Base-by-base conservation (phyloP, 2,329 filamentous ascomycete species). In the Paecilomyces niveus region DNA sequence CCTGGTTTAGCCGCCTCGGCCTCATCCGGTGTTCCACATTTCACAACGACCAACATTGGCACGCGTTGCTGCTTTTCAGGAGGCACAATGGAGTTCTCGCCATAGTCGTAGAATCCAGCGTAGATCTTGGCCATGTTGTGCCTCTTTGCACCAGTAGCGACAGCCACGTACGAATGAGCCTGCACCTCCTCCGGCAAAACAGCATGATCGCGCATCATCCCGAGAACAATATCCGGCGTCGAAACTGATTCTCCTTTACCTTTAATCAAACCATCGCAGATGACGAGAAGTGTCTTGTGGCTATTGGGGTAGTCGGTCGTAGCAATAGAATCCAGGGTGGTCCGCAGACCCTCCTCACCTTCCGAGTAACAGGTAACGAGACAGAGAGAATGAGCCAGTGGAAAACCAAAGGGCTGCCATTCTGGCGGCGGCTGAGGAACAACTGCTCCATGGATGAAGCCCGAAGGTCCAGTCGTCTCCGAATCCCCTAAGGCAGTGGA, bases 81-180 rank as follows among this genome's bases (percentile, higher is more conserved):
- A 1, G 93, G 89, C 61, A 99, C 89, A 56, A 83, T 78, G 10
- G 91, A 96, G 64, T 89, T 83, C 60, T 83, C 78, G 56, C 95
- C 94, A 68, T 97, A 99, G 74, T 97, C 91, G 76, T 99, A 99
- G 81, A 97, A 99, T 52, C 95, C 95, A 58, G 92, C 89, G 76
- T 97, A 97, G 59, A 97, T 86, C 81, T 97, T 97, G 67, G 94
- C 93, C 94, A 97, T 99, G 77, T 97, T 99, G 85, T 99, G 95
- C 67, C 94, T 87, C 80, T 99, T 99, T 54, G 92, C 89, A 59
- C 94, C 94, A 71, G 89, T 94, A 49, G 94, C 91, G 33, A 99
- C 93, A 11, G 94, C 95, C 55, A 99, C 94, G 65, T 99, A 99
- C 0, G 93, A 97, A 76, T 92, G 97, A 0, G 92, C 84, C 68